Evolutionary conservation across 108 stramenopile species (phyloP).

Genomic region (Seminavis robusta): DNA sequence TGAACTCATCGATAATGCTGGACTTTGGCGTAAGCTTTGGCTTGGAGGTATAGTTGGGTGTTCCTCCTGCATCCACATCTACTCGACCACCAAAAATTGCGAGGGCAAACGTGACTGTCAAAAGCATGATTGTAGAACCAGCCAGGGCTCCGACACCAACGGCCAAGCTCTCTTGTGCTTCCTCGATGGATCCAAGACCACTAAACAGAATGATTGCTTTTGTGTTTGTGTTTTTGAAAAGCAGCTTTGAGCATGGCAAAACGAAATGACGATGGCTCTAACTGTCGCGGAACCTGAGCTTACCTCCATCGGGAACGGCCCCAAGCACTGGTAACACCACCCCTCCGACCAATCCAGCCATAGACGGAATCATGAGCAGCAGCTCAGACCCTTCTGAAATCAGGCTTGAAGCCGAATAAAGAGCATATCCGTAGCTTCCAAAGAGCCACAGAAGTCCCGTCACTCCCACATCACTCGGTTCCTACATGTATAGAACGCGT

Average conservation of each 20-base stretch:
- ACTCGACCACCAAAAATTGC: slow-evolving; percentile 87
- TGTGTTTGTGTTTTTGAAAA: too few relatives aligned
- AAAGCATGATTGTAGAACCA: slow-evolving; percentile 95
- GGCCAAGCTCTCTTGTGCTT: slow-evolving; percentile 79
- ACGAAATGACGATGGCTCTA: too few relatives aligned
- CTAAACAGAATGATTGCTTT: slow-evolving; percentile 96
- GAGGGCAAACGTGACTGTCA: slow-evolving; percentile 92
- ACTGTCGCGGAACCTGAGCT: too few relatives aligned
- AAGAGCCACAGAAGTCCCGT: slow-evolving; percentile 85
- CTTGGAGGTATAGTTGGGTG: slow-evolving; percentile 30
- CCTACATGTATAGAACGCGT: too few relatives aligned
- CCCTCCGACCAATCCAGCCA: slow-evolving; percentile 93
- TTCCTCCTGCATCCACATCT: slow-evolving; percentile 51
- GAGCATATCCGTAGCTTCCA: slow-evolving; percentile 89
- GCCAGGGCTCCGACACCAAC: slow-evolving; percentile 97
- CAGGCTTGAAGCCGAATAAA: slow-evolving; percentile 85
- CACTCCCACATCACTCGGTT: slow-evolving; percentile 45
- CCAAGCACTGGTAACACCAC: slow-evolving; percentile 96
- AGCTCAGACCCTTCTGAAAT: slow-evolving; percentile 96
- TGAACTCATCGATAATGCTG: slow-evolving; percentile 3
- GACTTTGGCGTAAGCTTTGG: slow-evolving; percentile 29
- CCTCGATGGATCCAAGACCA: slow-evolving; percentile 83
- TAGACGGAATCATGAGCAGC: slow-evolving; percentile 85
- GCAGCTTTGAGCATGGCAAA: too few relatives aligned
- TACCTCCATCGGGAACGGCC: slow-evolving; percentile 96